Percentiles rank a stretch among this genome's conserved stretches.
Evolutionary conservation across 2,329 filamentous ascomycete genomes (phyloP).

Genomic region (Penicillium glabrum): DNA sequence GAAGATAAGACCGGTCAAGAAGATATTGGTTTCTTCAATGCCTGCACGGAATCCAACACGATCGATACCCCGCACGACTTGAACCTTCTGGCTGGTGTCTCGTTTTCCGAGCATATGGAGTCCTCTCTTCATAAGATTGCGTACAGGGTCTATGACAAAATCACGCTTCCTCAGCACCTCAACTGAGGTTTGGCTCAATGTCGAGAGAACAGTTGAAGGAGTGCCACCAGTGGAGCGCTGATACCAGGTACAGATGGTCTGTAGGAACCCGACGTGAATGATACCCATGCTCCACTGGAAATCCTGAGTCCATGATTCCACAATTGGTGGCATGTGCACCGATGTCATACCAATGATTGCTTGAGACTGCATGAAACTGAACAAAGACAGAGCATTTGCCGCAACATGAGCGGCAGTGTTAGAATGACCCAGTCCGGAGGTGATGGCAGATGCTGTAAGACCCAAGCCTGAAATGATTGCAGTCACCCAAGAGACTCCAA

Average conservation of each 20-base stretch:
- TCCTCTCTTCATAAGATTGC: conserved; percentile 28
- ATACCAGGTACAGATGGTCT: conserved; percentile 91
- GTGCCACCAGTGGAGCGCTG: conserved; percentile 88
- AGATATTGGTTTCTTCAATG: conserved; percentile 90
- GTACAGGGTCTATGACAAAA: conserved; percentile 33
- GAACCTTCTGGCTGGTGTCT: conserved; percentile 39
- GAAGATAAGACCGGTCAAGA: conserved; percentile 87
- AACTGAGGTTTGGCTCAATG: conserved; percentile 74
- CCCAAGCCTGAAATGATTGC: conserved; percentile 84
- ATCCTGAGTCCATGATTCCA: conserved; percentile 91
- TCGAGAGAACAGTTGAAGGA: conserved; percentile 74
- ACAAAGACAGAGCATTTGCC: conserved; percentile 89
- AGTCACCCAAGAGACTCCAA: conserved; percentile 85
- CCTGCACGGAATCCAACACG: conserved; percentile 81
- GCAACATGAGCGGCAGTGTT: conserved; percentile 95
- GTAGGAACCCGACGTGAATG: conserved; percentile 82
- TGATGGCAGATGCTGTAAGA: conserved; percentile 79
- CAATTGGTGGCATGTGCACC: conserved; percentile 80
- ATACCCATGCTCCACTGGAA: conserved; percentile 99
- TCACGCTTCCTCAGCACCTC: conserved; percentile 68
- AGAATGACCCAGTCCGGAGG: conserved; percentile 85
- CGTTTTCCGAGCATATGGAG: conserved; percentile 54
- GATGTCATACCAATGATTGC: conserved; percentile 85
- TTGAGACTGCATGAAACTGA: conserved; percentile 91
- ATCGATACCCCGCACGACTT: conserved; percentile 76